Evolutionary conservation across 1,139 yeast genomes (phyloP), one percentile per base, ranked within the genome.

Genomic region (Arxiozyma heterogenica): DNA sequence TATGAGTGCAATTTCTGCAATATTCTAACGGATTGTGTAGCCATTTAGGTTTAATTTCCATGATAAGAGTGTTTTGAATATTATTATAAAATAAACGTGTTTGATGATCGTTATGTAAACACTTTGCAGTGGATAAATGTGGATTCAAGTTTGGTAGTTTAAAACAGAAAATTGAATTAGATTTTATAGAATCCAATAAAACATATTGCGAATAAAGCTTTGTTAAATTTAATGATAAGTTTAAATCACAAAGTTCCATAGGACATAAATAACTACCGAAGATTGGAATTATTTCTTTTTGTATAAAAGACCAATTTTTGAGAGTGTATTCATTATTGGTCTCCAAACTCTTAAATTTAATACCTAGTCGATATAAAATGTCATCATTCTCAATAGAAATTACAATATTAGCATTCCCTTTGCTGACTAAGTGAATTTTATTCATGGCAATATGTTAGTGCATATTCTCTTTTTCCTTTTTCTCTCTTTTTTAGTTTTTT

Each of bases 31-130:
- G 53, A 39, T 59, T 58, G 49, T 58, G 54, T 15, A 65, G 48
- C 71, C 71, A 67, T 54, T 68, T 68, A 7, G 71, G 71, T 52
- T 68, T 68, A 30, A 66, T 53, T 54, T 68, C 71, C 59, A 67
- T 51, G 4, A 64, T 39, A 8, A 61, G 48, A 1, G 47, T 38
- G 20, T 34, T 21, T 21, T 38, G 42, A 1, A 12, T 45, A 1
- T 45, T 41, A 34, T 58, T 51, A 3, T 47, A 21, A 46, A 59
- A 62, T 6, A 66, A 25, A 42, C 54, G 61, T n/a, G 67, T 64
- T 43, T 59, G 60, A 51, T 64, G 70, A 52, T 66, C 70, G n/a
- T 55, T 22, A 18, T 56, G 53, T 12, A 58, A n/a, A 17, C 50
- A 9, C 8, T 25, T 47, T 1, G 38, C 20, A 12, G 49, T 41